Evolutionary conservation across 805 yeast genomes (phyloP).

Genomic region (Spencermartinsiella europaea): DNA sequence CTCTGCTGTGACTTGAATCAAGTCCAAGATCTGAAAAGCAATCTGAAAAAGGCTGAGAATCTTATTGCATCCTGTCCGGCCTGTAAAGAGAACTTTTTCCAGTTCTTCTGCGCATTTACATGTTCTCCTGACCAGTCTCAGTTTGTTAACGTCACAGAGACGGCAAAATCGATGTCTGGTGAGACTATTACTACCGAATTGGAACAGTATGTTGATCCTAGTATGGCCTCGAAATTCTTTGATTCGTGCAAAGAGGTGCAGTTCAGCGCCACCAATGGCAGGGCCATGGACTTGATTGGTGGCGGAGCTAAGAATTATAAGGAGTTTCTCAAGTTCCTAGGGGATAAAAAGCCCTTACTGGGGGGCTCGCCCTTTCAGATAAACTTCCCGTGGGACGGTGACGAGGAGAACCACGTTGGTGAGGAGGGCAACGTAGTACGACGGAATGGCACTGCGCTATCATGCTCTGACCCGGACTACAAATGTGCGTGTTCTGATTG

Average conservation of each 20-base stretch:
- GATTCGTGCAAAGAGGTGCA: slow-evolving; percentile 86
- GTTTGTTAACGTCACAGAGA: slow-evolving; percentile 63
- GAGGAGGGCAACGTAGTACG: slow-evolving; percentile 31
- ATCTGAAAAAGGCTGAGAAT: slow-evolving; percentile 70
- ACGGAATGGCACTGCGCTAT: slow-evolving; percentile 26
- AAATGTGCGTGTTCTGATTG: slow-evolving; percentile 92
- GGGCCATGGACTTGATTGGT: slow-evolving; percentile 93
- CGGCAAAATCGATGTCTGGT: slow-evolving; percentile 46
- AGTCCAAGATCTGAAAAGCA: slow-evolving; percentile 44
- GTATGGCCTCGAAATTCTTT: slow-evolving; percentile 59
- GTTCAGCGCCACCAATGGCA: slow-evolving; percentile 91
- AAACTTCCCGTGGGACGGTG: slow-evolving; percentile 52
- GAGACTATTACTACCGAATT: slow-evolving; percentile 65
- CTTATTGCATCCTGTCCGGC: slow-evolving; percentile 91
- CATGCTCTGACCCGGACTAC: slow-evolving; percentile 61
- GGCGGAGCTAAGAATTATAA: slow-evolving; percentile 85
- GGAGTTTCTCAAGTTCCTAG: slow-evolving; percentile 78
- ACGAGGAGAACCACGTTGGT: slow-evolving; percentile 22
- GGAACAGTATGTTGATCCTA: slow-evolving; percentile 53
- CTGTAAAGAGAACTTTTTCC: slow-evolving; percentile 77
- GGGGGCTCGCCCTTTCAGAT: slow-evolving; percentile 98
- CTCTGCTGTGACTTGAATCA: slow-evolving; percentile 75
- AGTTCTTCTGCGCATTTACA: slow-evolving; percentile 77
- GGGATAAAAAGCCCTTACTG: slow-evolving; percentile 87
- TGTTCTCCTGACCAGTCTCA: slow-evolving; percentile 80